Evolutionary conservation across 495 filamentous ascomycete genomes (phyloP).

Genomic region (Thozetella sp.): DNA sequence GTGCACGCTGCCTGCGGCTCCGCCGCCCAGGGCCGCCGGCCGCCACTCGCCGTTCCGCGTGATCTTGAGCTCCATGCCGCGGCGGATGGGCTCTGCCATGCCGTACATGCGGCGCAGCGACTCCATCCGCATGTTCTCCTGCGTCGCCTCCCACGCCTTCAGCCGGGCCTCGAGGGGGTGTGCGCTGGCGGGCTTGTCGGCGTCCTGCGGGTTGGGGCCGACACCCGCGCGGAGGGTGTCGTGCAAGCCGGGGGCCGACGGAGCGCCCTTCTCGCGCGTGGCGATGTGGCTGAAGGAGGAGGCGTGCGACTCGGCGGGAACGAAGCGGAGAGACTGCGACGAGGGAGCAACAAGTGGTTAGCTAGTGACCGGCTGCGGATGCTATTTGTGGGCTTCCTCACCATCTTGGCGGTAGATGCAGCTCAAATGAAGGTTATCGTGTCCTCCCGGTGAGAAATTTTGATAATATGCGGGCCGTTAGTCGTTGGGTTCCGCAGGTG

Average conservation of each 20-base stretch:
- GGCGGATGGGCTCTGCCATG: slow-evolving; percentile 88
- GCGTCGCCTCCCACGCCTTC: slow-evolving; percentile 78
- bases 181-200: slow-evolving; percentile 53
- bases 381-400: slow-evolving; percentile 24
- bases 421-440: too few relatives aligned
- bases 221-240: slow-evolving; percentile 87
- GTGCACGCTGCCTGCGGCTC: slow-evolving; percentile 50
- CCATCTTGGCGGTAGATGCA: slow-evolving; percentile 42
- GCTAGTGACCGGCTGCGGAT: not conserved
- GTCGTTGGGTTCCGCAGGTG: not conserved
- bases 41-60: slow-evolving; percentile 57
- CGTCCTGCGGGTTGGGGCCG: slow-evolving; percentile 50
- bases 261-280: slow-evolving; percentile 63
- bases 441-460: too few relatives aligned
- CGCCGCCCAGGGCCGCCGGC: slow-evolving; percentile 44
- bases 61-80: slow-evolving; percentile 96
- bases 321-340: slow-evolving; percentile 83
- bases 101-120: slow-evolving; percentile 81
- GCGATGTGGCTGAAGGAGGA: slow-evolving; percentile 59
- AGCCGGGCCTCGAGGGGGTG: slow-evolving; percentile 94
- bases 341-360: not conserved
- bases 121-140: slow-evolving; percentile 87
- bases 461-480: too few relatives aligned
- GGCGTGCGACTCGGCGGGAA: slow-evolving; percentile 64
- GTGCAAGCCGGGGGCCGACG: slow-evolving; percentile 87